Evolutionary conservation across 495 filamentous ascomycete species (phyloP).

Genomic region (Hypoxylon trugodes): DNA sequence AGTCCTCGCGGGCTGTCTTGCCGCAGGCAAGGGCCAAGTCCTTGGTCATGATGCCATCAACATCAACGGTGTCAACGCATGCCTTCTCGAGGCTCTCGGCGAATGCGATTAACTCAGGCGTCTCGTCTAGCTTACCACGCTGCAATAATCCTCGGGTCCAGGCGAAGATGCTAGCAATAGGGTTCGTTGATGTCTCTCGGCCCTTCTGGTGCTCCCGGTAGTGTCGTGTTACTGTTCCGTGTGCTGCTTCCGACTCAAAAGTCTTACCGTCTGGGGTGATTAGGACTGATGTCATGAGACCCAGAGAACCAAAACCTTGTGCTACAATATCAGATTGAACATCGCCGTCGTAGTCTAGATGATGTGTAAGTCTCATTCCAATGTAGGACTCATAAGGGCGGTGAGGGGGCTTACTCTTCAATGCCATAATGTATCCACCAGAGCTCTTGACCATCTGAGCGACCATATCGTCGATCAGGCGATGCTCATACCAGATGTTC

Average conservation of each 20-base stretch:
- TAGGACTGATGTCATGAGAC: constrained; percentile 97
- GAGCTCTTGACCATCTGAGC: constrained; percentile 99
- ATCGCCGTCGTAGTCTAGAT: constrained; percentile 93
- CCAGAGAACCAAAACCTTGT: constrained; percentile 96
- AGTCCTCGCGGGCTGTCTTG: constrained; percentile 79
- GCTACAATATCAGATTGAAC: constrained; percentile 98
- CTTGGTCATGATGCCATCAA: constrained; percentile 98
- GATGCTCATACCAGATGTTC: constrained; percentile 98
- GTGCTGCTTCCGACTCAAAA: constrained; percentile 96
- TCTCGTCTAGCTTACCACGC: constrained; percentile 87
- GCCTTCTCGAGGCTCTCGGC: constrained; percentile 92
- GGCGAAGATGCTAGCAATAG: constrained; percentile 97
- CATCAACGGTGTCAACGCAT: constrained; percentile 92
- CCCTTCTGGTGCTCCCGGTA: constrained; percentile 99
- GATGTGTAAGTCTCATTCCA: not conserved
- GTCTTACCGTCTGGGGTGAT: constrained; percentile 94
- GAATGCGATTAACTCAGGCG: constrained; percentile 86
- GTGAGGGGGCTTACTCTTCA: constrained; percentile 78
- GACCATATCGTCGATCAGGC: constrained; percentile 99
- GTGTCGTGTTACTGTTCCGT: constrained; percentile 98
- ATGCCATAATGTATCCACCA: constrained; percentile 93
- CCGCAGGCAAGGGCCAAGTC: constrained; percentile 92
- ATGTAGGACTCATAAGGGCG: not conserved
- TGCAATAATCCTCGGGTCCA: constrained; percentile 97
- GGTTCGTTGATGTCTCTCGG: constrained; percentile 95